Percentiles rank a stretch among this genome's conserved stretches.
phyloP scores from a whole-genome alignment of 306 rosid species.

The Notholithocarpus densiflorus region DNA sequence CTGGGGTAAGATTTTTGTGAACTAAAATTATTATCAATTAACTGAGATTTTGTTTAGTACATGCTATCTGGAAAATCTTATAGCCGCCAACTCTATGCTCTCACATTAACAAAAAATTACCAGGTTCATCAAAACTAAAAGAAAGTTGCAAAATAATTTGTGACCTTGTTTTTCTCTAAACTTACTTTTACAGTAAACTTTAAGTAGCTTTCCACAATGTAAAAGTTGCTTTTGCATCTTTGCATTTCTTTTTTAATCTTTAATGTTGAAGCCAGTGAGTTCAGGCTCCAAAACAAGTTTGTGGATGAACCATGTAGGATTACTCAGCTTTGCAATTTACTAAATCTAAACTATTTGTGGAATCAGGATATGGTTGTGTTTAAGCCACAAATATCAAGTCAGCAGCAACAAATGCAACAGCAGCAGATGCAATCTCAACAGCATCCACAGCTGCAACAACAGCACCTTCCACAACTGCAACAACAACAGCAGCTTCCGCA shows the following conservation, averaged over 20 bases:
- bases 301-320: constrained; percentile 10
- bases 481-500: constrained; percentile 51
- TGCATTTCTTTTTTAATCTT: background rate
- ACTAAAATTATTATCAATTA: background rate
- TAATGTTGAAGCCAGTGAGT: background rate
- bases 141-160: background rate
- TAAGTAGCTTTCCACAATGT: background rate
- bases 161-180: background rate
- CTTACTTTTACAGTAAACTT: background rate
- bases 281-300: constrained; percentile 13
- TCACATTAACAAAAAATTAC: constrained; percentile 9
- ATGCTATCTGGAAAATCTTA: background rate
- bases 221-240: constrained; percentile 4
- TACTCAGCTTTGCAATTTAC: constrained; percentile 14
- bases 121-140: constrained; percentile 6
- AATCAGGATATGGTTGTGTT: constrained; percentile 94
- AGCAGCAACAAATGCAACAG: constrained; percentile 62
- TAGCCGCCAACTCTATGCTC: constrained; percentile 8
- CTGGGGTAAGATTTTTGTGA: constrained; percentile 63
- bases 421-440: constrained; percentile 22
- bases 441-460: constrained; percentile 28
- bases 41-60: background rate
- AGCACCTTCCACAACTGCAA: constrained; percentile 32
- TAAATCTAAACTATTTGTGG: constrained; percentile 23
- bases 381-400: constrained; percentile 81